Conservation (phyloP, 306 rosid species). For the Medicago truncatula region MtrunA17r5.0-ANR NC_053045.1:38507001-38507500, state of each 20-base stretch:
- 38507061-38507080: background rate
- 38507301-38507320: conserved; percentile 15
- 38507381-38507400: conserved; percentile 15
- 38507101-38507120: conserved; percentile 57
- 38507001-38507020: background rate
- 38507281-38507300: conserved; percentile 29
- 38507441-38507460: conserved; percentile 32
- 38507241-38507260: conserved; percentile 12
- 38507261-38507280: background rate
- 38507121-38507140: conserved; percentile 48
- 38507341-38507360: background rate
- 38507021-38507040: background rate
- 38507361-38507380: background rate
- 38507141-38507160: conserved; percentile 37
- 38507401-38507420: conserved; percentile 6
- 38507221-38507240: conserved; percentile 23
- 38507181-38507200: conserved; percentile 50
- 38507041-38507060: conserved; percentile 10
- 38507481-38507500: conserved; percentile 62
- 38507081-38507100: conserved; percentile 26
- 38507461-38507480: conserved; percentile 40
- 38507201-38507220: conserved; percentile 39
- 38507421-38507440: conserved; percentile 36
- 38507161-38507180: conserved; percentile 70
- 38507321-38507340: conserved; percentile 2